Evolutionary conservation across 1,284 basidiomycete species (phyloP).

Genomic region (Crocinoboletus sp.): DNA sequence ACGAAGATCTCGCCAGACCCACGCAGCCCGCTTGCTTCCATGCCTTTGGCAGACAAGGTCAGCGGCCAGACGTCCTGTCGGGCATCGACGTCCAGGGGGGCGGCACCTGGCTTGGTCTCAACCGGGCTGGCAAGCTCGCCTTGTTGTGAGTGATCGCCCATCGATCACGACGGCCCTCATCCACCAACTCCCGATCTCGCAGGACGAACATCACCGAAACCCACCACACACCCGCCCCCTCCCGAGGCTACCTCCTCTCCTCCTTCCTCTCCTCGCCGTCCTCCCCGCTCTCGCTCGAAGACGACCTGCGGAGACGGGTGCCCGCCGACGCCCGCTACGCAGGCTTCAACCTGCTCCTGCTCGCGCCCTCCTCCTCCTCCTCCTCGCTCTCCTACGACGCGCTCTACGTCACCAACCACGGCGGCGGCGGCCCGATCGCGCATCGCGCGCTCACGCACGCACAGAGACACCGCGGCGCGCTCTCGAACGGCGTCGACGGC

Average conservation of each 20-base stretch:
- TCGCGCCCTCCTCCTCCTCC: slow-evolving; percentile 35
- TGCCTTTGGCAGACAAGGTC: slow-evolving; percentile 37
- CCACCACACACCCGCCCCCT: slow-evolving; percentile 40
- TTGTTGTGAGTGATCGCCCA: slow-evolving; percentile 56
- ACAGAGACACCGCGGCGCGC: slow-evolving; percentile 49
- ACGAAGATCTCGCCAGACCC: slow-evolving; percentile 66
- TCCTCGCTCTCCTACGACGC: slow-evolving; percentile 43
- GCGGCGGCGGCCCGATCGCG: slow-evolving; percentile 56
- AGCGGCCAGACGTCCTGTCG: slow-evolving; percentile 49
- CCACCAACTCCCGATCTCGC: slow-evolving; percentile 1
- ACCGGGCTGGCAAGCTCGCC: slow-evolving; percentile 57
- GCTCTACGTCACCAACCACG: slow-evolving; percentile 60
- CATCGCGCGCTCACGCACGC: slow-evolving; percentile 44
- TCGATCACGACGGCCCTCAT: too few species aligned
- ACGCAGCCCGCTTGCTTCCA: slow-evolving; percentile 62
- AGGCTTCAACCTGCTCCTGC: slow-evolving; percentile 73
- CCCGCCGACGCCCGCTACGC: slow-evolving; percentile 52
- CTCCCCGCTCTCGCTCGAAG: slow-evolving; percentile 23
- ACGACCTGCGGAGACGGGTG: slow-evolving; percentile 42
- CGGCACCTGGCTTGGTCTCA: slow-evolving; percentile 76
- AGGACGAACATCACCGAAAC: slow-evolving; percentile 81
- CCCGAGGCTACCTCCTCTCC: slow-evolving; percentile 62
- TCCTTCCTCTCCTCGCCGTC: slow-evolving; percentile 49
- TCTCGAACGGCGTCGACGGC: slow-evolving; percentile 72
- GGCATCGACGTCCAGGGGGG: slow-evolving; percentile 68